Conservation (phyloP, 2,329 filamentous ascomycete species). For the Penicillium hesseltinei region DNA sequence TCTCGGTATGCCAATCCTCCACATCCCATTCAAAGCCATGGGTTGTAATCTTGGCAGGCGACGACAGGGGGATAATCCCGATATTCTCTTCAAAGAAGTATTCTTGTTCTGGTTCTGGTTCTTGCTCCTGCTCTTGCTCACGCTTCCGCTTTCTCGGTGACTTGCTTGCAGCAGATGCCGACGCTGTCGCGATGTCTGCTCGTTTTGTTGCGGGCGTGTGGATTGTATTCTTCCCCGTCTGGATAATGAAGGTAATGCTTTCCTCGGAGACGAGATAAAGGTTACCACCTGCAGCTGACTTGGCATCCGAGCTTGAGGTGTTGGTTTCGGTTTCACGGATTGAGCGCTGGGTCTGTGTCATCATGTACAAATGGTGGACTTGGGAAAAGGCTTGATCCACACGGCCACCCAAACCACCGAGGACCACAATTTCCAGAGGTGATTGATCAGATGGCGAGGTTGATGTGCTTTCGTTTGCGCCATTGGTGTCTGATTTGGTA, state of each 20-base stretch:
- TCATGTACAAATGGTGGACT: conserved; percentile 74
- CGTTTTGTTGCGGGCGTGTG: conserved; percentile 52
- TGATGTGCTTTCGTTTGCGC: neutral
- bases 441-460: conserved; percentile 4
- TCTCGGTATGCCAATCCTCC: conserved; percentile 70
- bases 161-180: neutral
- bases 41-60: conserved; percentile 75
- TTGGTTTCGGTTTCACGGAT: conserved; percentile 5
- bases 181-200: conserved; percentile 4
- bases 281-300: conserved; percentile 44
- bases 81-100: conserved; percentile 69
- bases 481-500: conserved; percentile 7
- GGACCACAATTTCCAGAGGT: conserved; percentile 65
- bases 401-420: conserved; percentile 83
- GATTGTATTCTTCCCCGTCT: conserved; percentile 65
- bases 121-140: neutral
- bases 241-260: conserved; percentile 80
- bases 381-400: conserved; percentile 91
- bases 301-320: neutral
- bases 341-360: conserved; percentile 37
- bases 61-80: conserved; percentile 81
- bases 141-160: conserved; percentile 10
- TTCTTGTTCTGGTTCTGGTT: conserved; percentile 29
- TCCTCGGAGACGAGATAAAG: conserved; percentile 79
- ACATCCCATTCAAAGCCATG: conserved; percentile 90